A percentile compares a stretch with the other conserved stretches of the same genome.
phyloP scores from a whole-genome alignment of 2,329 filamentous ascomycete species.

The Acephala macrosclerotiorum region DNA sequence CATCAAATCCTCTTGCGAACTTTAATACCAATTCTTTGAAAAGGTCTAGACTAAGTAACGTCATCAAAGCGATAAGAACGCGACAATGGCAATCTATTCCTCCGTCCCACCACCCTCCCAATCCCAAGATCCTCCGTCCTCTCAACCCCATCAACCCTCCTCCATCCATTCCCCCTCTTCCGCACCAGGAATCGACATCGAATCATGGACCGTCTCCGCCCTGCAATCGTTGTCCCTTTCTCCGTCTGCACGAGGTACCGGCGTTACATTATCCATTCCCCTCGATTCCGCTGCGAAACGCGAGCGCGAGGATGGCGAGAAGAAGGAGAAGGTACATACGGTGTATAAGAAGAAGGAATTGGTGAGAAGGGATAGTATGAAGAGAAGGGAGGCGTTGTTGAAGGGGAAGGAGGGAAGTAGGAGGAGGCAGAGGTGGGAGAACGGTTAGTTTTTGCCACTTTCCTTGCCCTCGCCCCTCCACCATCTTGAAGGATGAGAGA shows the following conservation, averaged over 20 bases:
- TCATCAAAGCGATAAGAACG: slow-evolving; percentile 7
- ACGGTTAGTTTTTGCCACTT: slow-evolving; percentile 64
- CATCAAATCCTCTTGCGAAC: no score
- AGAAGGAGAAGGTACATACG: slow-evolving; percentile 20
- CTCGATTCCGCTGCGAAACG: slow-evolving; percentile 61
- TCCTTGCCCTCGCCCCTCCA: background rate
- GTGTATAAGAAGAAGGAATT: slow-evolving; percentile 43
- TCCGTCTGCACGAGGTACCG: slow-evolving; percentile 63
- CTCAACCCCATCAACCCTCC: background rate
- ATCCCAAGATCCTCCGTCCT: slow-evolving; percentile 31
- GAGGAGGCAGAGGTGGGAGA: slow-evolving; percentile 91
- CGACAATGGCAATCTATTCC: slow-evolving; percentile 59
- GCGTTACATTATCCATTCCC: slow-evolving; percentile 74
- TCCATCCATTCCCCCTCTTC: background rate
- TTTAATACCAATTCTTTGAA: background rate
- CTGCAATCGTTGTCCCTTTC: slow-evolving; percentile 63
- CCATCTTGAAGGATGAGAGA: background rate
- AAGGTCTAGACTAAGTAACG: no score
- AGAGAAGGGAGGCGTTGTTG: slow-evolving; percentile 59
- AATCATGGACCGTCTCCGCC: slow-evolving; percentile 70
- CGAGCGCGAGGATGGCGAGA: slow-evolving; percentile 18
- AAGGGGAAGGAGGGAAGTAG: slow-evolving; percentile 93
- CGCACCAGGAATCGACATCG: slow-evolving; percentile 61
- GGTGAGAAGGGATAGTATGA: slow-evolving; percentile 65
- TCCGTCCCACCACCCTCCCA: slow-evolving; percentile 59